Conservation (phyloP, 2,329 filamentous ascomycete species). For the Pseudocercospora vitis region DNA sequence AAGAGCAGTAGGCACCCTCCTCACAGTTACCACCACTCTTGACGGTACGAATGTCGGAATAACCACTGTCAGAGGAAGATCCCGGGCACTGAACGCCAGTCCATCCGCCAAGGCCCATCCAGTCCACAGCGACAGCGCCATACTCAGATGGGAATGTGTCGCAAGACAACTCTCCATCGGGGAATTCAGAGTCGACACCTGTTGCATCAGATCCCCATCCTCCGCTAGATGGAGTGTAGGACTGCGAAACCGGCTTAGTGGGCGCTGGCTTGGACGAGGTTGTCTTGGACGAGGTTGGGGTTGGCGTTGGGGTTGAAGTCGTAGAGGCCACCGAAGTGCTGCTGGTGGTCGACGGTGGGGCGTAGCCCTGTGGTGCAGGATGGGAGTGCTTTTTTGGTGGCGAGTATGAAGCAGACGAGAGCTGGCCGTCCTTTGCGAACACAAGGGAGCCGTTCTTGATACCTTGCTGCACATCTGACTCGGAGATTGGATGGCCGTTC, state of each 20-base stretch:
- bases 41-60: slow-evolving; percentile 63
- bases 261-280: too few relatives aligned
- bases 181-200: slow-evolving; percentile 70
- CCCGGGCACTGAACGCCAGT: slow-evolving; percentile 66
- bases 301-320: too few relatives aligned
- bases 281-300: slow-evolving; percentile 14
- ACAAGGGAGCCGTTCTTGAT: slow-evolving; percentile 65
- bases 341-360: slow-evolving; percentile 20
- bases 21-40: slow-evolving; percentile 64
- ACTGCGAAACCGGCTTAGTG: slow-evolving; percentile 16
- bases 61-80: slow-evolving; percentile 36
- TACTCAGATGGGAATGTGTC: slow-evolving; percentile 74
- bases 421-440: slow-evolving; percentile 58
- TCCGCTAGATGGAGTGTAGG: slow-evolving; percentile 7
- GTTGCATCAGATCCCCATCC: slow-evolving; percentile 36
- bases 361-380: slow-evolving; percentile 23
- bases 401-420: slow-evolving; percentile 35
- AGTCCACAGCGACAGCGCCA: slow-evolving; percentile 70
- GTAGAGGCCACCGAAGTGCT: too few relatives aligned
- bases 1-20: slow-evolving; percentile 76
- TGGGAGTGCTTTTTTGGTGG: slow-evolving; percentile 16
- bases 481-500: slow-evolving; percentile 61
- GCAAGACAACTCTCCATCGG: slow-evolving; percentile 71
- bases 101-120: slow-evolving; percentile 72
- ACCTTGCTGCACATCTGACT: slow-evolving; percentile 67